phyloP scores from a whole-genome alignment of 139 green algal species.

The Choricystis sp. region DNA sequence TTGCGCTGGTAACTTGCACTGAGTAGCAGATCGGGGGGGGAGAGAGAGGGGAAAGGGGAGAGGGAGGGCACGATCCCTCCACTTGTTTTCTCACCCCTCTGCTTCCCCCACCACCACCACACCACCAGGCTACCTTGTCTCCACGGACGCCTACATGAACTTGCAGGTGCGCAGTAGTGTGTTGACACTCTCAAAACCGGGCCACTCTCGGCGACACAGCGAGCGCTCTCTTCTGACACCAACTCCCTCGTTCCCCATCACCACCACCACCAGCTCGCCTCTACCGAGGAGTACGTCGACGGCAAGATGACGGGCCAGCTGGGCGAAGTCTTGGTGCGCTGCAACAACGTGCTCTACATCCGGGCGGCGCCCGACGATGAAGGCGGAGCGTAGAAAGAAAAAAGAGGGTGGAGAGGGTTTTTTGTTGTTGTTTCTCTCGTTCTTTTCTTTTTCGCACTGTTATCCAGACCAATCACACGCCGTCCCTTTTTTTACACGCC shows the following conservation, averaged over 20 bases:
- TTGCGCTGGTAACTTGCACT: too few species aligned
- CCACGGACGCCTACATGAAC: conserved; percentile 91
- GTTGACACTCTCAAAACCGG: too few species aligned
- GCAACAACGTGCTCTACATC: conserved; percentile 92
- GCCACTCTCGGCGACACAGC: too few species aligned
- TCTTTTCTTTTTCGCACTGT: too few species aligned
- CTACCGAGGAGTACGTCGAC: conserved; percentile 92
- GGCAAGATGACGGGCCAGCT: conserved; percentile 80
- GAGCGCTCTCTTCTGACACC: too few species aligned
- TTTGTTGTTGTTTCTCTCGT: too few species aligned
- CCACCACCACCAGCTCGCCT: conserved; percentile 54
- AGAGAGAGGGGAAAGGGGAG: too few species aligned
- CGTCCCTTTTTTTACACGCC: too few species aligned
- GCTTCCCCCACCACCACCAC: background rate
- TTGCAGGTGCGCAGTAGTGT: conserved; percentile 39
- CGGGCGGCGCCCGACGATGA: conserved; percentile 57
- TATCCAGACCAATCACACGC: too few species aligned
- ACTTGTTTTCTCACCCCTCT: background rate
- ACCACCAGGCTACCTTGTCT: conserved; percentile 64
- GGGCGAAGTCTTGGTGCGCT: conserved; percentile 86
- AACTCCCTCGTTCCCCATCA: background rate
- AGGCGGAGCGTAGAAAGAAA: conserved; percentile 10
- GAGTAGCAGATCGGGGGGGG: too few species aligned
- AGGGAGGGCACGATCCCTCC: too few species aligned
- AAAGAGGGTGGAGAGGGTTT: too few species aligned